phyloP scores from a whole-genome alignment of 2,329 filamentous ascomycete species.

The Knufia fluminis region DNA sequence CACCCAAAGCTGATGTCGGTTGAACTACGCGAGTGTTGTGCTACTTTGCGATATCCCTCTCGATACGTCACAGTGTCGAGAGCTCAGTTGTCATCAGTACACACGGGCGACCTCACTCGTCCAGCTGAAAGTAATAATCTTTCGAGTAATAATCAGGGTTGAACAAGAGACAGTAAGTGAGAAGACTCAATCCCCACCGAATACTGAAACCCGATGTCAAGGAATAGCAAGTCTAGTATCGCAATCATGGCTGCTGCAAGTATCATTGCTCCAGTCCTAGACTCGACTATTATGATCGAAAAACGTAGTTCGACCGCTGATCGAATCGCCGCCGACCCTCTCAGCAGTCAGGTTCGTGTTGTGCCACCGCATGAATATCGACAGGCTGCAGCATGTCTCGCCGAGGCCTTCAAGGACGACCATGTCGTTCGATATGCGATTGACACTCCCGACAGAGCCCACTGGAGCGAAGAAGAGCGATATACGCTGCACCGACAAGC shows the following conservation, averaged over 20 bases:
- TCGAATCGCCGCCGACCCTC: constrained; percentile 10
- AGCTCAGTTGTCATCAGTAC: constrained; percentile 47
- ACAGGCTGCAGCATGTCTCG: constrained; percentile 61
- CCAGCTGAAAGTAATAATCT: constrained; percentile 31
- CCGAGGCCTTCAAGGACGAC: constrained; percentile 68
- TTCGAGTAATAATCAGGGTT: constrained; percentile 21
- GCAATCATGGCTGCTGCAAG: constrained; percentile 22
- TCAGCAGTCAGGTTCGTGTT: constrained; percentile 44
- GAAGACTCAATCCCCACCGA: neutral
- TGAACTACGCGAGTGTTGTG: constrained; percentile 46
- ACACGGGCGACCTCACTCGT: constrained; percentile 45
- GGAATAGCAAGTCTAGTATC: constrained; percentile 10
- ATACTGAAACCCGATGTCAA: constrained; percentile 8
- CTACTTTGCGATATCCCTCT: constrained; percentile 47
- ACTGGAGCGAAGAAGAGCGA: constrained; percentile 55
- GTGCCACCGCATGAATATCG: constrained; percentile 60
- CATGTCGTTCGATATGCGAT: constrained; percentile 61
- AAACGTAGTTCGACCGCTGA: constrained; percentile 16
- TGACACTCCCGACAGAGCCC: constrained; percentile 57
- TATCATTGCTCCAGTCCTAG: constrained; percentile 18
- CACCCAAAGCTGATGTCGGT: constrained; percentile 44
- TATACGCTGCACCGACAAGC: constrained; percentile 71
- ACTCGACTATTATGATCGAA: constrained; percentile 19
- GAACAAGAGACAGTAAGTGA: constrained; percentile 21
- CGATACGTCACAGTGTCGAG: constrained; percentile 49